phyloP scores from a whole-genome alignment of 2,329 filamentous ascomycete species.

The Coniochaeta hoffmannii region DNA sequence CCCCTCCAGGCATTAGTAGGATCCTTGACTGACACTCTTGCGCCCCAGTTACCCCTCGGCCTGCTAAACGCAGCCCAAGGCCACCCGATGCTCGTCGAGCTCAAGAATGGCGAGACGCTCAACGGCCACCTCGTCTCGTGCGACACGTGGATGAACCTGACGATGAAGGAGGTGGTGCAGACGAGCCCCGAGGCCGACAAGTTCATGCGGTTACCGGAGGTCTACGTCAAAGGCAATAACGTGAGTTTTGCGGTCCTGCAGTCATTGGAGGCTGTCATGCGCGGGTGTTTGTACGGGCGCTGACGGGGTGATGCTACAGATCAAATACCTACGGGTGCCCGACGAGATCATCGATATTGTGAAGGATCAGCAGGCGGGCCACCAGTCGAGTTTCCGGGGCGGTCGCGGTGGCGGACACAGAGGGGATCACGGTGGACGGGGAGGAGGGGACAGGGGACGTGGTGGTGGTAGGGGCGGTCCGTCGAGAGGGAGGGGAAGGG shows the following conservation, averaged over 20 bases:
- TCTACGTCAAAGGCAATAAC: constrained; percentile 96
- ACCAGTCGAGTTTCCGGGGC: constrained; percentile 56
- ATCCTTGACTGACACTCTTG: constrained; percentile 14
- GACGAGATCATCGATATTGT: constrained; percentile 95
- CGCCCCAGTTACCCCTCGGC: constrained; percentile 58
- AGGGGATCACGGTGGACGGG: constrained; percentile 25
- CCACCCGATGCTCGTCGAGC: constrained; percentile 95
- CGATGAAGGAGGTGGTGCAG: constrained; percentile 92
- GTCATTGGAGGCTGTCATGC: not conserved
- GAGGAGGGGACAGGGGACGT: constrained; percentile 26
- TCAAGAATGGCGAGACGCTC: constrained; percentile 95
- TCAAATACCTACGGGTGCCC: constrained; percentile 94
- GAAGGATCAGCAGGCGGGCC: constrained; percentile 81
- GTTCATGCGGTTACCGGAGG: constrained; percentile 86
- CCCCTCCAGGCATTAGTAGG: not conserved
- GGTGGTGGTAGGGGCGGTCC: constrained; percentile 25
- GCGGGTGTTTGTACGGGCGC: constrained; percentile 1
- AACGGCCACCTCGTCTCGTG: constrained; percentile 95
- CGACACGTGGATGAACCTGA: constrained; percentile 99
- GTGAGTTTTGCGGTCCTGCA: constrained; percentile 43
- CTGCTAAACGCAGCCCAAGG: constrained; percentile 93
- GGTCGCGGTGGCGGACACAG: constrained; percentile 51
- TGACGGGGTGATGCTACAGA: constrained; percentile 48
- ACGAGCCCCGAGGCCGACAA: constrained; percentile 92
- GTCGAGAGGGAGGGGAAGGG: not conserved